phyloP scores from a whole-genome alignment of 495 filamentous ascomycete species.

The Aspergillus sparsus region DNA sequence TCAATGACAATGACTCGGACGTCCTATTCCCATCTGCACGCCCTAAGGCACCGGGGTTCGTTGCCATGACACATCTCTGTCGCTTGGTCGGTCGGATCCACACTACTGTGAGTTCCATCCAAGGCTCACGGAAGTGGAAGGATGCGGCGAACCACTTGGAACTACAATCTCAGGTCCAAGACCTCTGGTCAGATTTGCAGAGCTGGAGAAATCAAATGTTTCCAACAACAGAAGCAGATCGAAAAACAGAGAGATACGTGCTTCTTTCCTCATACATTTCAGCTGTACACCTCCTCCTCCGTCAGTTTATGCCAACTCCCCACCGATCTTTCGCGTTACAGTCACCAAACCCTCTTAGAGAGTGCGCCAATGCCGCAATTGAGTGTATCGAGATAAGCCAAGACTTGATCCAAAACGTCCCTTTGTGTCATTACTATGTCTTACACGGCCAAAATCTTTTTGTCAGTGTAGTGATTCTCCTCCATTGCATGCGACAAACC shows the following conservation, averaged over 20 bases:
- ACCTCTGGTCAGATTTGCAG: not conserved
- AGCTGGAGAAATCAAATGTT: not conserved
- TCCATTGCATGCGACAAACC: slow-evolving; percentile 6
- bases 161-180: not conserved
- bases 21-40: slow-evolving; percentile 10
- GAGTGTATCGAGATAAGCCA: slow-evolving; percentile 8
- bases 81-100: not conserved
- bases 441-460: slow-evolving; percentile 2
- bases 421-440: slow-evolving; percentile 5
- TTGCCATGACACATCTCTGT: slow-evolving; percentile 7
- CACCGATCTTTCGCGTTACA: not conserved
- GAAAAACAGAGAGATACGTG: slow-evolving; percentile 3
- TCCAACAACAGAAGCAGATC: not conserved
- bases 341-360: not conserved
- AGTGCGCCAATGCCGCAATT: not conserved
- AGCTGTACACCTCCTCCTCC: slow-evolving; percentile 7
- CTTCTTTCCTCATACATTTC: not conserved
- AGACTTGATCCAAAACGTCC: not conserved
- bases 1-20: slow-evolving; percentile 23
- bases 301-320: not conserved
- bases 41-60: slow-evolving; percentile 3
- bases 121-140: not conserved
- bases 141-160: not conserved
- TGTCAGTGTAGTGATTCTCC: not conserved
- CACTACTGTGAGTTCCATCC: not conserved